Conservation (phyloP, 805 yeast genomes). For the Candida yuanshanica region DNA sequence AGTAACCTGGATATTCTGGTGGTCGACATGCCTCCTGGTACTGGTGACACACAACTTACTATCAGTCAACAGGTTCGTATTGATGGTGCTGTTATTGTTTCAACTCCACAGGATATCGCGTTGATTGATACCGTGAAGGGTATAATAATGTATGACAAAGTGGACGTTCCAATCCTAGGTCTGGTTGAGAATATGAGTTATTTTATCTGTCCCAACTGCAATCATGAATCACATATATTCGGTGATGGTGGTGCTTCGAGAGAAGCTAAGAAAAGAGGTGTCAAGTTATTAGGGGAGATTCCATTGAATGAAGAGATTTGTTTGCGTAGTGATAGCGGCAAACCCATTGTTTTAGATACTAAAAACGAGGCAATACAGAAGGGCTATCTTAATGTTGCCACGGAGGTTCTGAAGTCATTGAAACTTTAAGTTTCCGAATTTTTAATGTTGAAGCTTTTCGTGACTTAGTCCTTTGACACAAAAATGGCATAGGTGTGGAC, state of each 20-base stretch:
- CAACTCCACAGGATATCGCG: constrained; percentile 86
- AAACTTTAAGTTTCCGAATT: too few species aligned
- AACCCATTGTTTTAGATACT: constrained; percentile 49
- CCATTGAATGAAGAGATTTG: constrained; percentile 64
- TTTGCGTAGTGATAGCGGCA: constrained; percentile 54
- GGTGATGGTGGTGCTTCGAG: constrained; percentile 52
- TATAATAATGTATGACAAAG: constrained; percentile 68
- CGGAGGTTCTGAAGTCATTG: neutral
- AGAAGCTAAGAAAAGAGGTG: constrained; percentile 41
- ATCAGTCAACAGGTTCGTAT: constrained; percentile 72
- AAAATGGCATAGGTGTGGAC: neutral
- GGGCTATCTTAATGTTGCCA: constrained; percentile 47
- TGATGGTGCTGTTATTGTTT: constrained; percentile 76
- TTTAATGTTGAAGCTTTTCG: neutral
- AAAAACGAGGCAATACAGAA: constrained; percentile 31
- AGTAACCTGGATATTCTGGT: constrained; percentile 58
- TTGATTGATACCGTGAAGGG: constrained; percentile 77
- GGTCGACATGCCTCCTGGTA: constrained; percentile 87
- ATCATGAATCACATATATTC: constrained; percentile 67
- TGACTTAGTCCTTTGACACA: neutral
- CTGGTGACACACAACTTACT: constrained; percentile 83
- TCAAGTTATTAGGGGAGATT: constrained; percentile 56
- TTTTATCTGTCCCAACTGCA: constrained; percentile 69
- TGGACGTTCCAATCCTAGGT: constrained; percentile 67
- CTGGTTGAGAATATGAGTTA: constrained; percentile 81